Conservation (phyloP, 176 grass and related monocot species). For the Guadua angustifolia region DNA sequence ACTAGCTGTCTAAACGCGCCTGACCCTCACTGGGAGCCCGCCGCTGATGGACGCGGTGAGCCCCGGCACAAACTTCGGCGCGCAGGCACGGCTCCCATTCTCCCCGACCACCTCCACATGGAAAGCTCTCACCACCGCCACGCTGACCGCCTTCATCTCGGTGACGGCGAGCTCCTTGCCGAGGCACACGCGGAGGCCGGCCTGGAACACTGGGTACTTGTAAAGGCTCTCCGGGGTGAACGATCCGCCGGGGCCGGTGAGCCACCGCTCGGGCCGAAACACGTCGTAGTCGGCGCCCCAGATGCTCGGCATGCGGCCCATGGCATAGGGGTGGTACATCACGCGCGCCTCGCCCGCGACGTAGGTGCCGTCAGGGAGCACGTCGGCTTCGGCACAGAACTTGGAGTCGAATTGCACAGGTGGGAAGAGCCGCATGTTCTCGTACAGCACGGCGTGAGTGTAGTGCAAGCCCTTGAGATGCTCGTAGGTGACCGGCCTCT, state of each 20-base stretch:
- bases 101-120: conserved; percentile 56
- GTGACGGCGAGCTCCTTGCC: conserved; percentile 82
- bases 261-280: conserved; percentile 77
- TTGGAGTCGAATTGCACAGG: conserved; percentile 91
- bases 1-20: conserved; percentile 13
- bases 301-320: conserved; percentile 70
- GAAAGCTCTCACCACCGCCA: conserved; percentile 59
- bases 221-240: conserved; percentile 70
- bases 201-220: conserved; percentile 83
- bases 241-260: conserved; percentile 39
- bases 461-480: conserved; percentile 54
- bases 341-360: conserved; percentile 49
- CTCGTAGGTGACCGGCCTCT: conserved; percentile 11
- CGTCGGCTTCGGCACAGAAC: conserved; percentile 60
- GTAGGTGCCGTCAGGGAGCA: conserved; percentile 77
- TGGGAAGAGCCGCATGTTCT: conserved; percentile 76
- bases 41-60: conserved; percentile 73
- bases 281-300: conserved; percentile 69
- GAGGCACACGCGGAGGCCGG: conserved; percentile 70
- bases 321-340: conserved; percentile 79
- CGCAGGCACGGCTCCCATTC: neutral
- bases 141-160: conserved; percentile 73
- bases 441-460: conserved; percentile 62
- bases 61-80: conserved; percentile 57
- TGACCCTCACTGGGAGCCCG: conserved; percentile 63